phyloP scores from a whole-genome alignment of 768 basidiomycete species.

The Chlorophyllum brunneum region DNA sequence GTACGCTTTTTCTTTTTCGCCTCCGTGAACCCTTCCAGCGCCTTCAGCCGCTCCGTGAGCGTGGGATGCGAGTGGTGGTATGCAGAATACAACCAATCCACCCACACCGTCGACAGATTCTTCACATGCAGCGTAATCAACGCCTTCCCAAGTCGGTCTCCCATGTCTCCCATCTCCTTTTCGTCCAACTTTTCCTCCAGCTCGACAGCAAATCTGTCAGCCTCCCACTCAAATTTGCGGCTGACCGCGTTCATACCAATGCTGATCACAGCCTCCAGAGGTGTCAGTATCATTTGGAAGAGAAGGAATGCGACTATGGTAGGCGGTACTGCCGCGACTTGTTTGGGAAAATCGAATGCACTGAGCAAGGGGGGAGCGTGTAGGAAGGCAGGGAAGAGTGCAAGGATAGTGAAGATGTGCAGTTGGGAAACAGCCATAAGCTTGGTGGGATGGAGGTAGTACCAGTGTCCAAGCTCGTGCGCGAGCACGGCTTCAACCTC shows the following conservation, averaged over 20 bases:
- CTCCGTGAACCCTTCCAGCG: constrained; percentile 65
- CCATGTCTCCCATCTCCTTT: constrained; percentile 77
- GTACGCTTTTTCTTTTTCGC: constrained; percentile 37
- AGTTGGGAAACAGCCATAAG: constrained; percentile 82
- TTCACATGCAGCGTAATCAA: constrained; percentile 85
- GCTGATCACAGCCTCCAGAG: constrained; percentile 69
- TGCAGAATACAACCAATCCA: constrained; percentile 94
- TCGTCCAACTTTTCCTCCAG: constrained; percentile 49
- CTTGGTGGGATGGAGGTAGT: constrained; percentile 85
- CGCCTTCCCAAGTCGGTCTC: constrained; percentile 77
- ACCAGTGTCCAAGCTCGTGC: constrained; percentile 98
- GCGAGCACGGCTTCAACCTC: constrained; percentile 96
- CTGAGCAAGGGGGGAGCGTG: constrained; percentile 73
- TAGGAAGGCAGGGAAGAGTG: constrained; percentile 87
- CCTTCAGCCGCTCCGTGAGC: constrained; percentile 82
- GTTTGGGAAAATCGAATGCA: constrained; percentile 75
- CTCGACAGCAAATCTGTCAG: constrained; percentile 83
- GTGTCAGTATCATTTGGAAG: constrained; percentile 87
- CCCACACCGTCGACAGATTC: constrained; percentile 91
- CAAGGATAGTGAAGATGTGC: constrained; percentile 84
- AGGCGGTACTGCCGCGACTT: constrained; percentile 62
- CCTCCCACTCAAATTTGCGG: constrained; percentile 88
- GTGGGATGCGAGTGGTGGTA: constrained; percentile 98
- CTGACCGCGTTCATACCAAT: constrained; percentile 80
- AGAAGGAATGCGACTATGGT: constrained; percentile 84